Base-by-base conservation (phyloP, 108 stramenopile species). In the Conticribra weissflogii region DNA sequence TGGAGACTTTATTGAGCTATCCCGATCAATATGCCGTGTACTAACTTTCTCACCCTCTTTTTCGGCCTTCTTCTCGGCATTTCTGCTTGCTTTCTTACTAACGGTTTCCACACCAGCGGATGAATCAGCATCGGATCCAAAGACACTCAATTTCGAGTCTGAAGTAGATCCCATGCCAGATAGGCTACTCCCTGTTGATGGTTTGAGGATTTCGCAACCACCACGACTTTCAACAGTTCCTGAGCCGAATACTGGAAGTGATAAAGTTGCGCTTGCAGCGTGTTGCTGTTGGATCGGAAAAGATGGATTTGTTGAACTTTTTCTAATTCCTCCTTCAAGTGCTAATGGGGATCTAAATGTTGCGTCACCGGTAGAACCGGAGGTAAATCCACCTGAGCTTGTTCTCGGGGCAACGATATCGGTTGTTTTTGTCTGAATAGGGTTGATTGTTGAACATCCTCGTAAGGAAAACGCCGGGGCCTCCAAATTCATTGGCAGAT, bases 291-390 rank as follows among this genome's bases (percentile, higher is more conserved):
- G 51, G 8, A 32, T 12, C 28, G 46, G 22, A 22, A 44, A 50
- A 21, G 60, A 21, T 23, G 46, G 27, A 4, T 63, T 44, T 31
- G 66, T 34, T 9, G 71, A n/a, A n/a, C n/a, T n/a, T n/a, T n/a
- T 41, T 23, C 55, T 12, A 41, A 41, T 5, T 12, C 36, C 36
- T 9, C 36, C 76, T 71, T 81, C 81, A 19, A 87, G 74, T 44
- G 63, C 18, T 5, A 81, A 76, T 3, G 81, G 47, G 1, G 66
- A 46, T 61, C 78, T 79, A 67, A 80, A 80, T 27, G 51, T 59
- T 55, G 68, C 36, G 7, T 45, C 28, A 46, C 70, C 68, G 3
- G 63, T 23, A 8, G 68, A 44, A 48, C 54, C 51, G 57, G 51
- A 68, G 33, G 56, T 48, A 50, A 41, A 54, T 24, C 63, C 54